Evolutionary conservation across 352 stramenopile species (phyloP).

Genomic region (Pythium insidiosum): DNA sequence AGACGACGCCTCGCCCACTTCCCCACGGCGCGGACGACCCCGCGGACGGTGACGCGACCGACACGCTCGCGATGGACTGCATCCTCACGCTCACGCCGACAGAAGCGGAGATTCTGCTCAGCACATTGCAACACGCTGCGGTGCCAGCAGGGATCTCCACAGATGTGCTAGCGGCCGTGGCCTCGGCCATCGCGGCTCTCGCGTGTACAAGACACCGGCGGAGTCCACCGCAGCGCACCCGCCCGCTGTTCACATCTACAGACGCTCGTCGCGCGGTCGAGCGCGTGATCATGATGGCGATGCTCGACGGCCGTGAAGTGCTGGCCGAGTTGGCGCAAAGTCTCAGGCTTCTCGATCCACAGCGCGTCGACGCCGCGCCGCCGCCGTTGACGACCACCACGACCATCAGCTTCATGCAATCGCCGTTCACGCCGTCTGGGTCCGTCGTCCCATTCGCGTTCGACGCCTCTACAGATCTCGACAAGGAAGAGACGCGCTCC

Average conservation of each 20-base stretch:
- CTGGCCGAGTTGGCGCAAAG: slow-evolving; percentile 9
- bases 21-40: slow-evolving; percentile 5
- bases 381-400: not conserved
- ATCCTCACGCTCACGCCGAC: slow-evolving; percentile 39
- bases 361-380: not conserved
- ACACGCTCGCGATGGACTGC: slow-evolving; percentile 27
- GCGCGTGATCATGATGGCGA: slow-evolving; percentile 6
- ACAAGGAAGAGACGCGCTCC: slow-evolving; percentile 8
- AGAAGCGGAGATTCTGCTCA: slow-evolving; percentile 43
- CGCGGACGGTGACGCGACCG: slow-evolving; percentile 14
- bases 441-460: no score
- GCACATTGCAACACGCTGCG: slow-evolving; percentile 38
- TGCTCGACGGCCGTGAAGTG: slow-evolving; percentile 2
- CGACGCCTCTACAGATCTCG: no score
- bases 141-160: slow-evolving; percentile 33
- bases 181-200: slow-evolving; percentile 48
- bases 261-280: slow-evolving; percentile 16
- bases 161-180: slow-evolving; percentile 38
- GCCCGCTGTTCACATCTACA: slow-evolving; percentile 31
- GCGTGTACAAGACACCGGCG: slow-evolving; percentile 30
- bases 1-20: slow-evolving; percentile 6
- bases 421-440: no score
- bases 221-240: slow-evolving; percentile 27
- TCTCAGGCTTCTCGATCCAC: slow-evolving; percentile 1
- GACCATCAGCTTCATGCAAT: not conserved